phyloP scores from a whole-genome alignment of 306 rosid species.

The Prunus salicina region DNA sequence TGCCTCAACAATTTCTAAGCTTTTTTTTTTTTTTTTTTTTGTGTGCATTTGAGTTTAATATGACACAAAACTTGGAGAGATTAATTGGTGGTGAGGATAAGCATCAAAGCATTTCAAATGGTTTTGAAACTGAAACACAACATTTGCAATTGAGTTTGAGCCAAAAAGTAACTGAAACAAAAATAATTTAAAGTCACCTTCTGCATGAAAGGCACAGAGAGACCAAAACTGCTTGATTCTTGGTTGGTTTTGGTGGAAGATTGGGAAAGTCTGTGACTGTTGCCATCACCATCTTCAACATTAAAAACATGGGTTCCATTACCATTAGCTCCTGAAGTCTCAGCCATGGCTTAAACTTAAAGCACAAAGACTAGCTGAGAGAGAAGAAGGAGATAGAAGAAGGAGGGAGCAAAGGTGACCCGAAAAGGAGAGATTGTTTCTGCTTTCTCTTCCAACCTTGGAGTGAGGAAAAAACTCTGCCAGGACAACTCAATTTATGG shows the following conservation, averaged over 20 bases:
- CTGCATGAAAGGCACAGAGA: constrained; percentile 55
- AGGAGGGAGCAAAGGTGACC: not conserved
- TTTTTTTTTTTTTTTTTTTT: too few relatives aligned
- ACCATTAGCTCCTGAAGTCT: constrained; percentile 31
- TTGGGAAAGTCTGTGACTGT: not conserved
- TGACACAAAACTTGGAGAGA: not conserved
- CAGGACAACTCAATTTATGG: constrained; percentile 42
- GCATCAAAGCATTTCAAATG: not conserved
- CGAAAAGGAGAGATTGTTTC: not conserved
- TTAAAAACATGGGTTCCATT: constrained; percentile 42
- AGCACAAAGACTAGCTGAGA: not conserved
- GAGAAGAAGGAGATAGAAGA: not conserved
- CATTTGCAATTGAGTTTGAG: not conserved
- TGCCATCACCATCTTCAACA: constrained; percentile 29
- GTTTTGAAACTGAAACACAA: not conserved
- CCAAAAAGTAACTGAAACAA: not conserved
- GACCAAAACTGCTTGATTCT: constrained; percentile 7
- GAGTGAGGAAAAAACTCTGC: constrained; percentile 9
- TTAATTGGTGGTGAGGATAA: too few relatives aligned
- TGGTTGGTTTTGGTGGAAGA: constrained; percentile 11
- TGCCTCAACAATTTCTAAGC: too few relatives aligned
- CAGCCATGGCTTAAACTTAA: constrained; percentile 41
- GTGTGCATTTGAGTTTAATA: too few relatives aligned
- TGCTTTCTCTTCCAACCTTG: not conserved
- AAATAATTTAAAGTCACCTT: constrained; percentile 41